A percentile compares a stretch with the other conserved stretches of the same genome.
Conservation (phyloP, 2,329 filamentous ascomycete species). For the Zymoseptoria brevis region DNA sequence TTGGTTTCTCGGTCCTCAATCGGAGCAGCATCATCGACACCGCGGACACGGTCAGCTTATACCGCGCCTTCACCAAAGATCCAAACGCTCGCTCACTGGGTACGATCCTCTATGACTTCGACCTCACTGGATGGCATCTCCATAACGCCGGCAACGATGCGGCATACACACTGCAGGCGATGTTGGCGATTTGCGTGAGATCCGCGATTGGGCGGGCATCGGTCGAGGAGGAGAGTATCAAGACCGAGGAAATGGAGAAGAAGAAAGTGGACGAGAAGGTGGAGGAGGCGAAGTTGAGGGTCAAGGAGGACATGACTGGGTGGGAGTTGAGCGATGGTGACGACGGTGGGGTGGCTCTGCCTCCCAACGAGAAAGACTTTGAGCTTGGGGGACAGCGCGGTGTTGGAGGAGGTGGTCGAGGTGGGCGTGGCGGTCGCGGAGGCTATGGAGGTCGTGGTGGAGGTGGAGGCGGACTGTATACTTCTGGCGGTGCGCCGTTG, state of each 20-base stretch:
- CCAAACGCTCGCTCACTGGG: slow-evolving; percentile 47
- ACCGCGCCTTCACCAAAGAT: slow-evolving; percentile 53
- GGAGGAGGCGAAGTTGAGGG: slow-evolving; percentile 31
- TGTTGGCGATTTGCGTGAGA: slow-evolving; percentile 55
- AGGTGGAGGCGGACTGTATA: slow-evolving; percentile 12
- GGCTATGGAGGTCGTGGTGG: slow-evolving; percentile 1
- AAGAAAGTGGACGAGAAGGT: slow-evolving; percentile 24
- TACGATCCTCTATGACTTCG: slow-evolving; percentile 55
- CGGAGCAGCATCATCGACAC: slow-evolving; percentile 44
- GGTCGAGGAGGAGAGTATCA: slow-evolving; percentile 18
- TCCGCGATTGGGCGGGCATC: slow-evolving; percentile 26
- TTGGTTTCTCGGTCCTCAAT: slow-evolving; percentile 56
- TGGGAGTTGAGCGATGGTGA: slow-evolving; percentile 33
- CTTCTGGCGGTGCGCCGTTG: slow-evolving; percentile 17
- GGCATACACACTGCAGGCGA: slow-evolving; percentile 39
- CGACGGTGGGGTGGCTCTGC: slow-evolving; percentile 26
- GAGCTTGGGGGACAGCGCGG: neutral
- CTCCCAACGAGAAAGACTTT: slow-evolving; percentile 8
- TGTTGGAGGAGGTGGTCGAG: slow-evolving; percentile 1
- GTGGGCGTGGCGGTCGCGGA: slow-evolving; percentile 5
- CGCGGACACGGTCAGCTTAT: slow-evolving; percentile 63
- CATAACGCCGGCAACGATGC: slow-evolving; percentile 35
- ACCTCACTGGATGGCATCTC: slow-evolving; percentile 48
- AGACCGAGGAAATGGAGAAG: slow-evolving; percentile 20
- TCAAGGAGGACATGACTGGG: slow-evolving; percentile 31